Evolutionary conservation across 345 rosid species (phyloP), one percentile per base, ranked within the genome.

Genomic region (Gossypium herbaceum): DNA sequence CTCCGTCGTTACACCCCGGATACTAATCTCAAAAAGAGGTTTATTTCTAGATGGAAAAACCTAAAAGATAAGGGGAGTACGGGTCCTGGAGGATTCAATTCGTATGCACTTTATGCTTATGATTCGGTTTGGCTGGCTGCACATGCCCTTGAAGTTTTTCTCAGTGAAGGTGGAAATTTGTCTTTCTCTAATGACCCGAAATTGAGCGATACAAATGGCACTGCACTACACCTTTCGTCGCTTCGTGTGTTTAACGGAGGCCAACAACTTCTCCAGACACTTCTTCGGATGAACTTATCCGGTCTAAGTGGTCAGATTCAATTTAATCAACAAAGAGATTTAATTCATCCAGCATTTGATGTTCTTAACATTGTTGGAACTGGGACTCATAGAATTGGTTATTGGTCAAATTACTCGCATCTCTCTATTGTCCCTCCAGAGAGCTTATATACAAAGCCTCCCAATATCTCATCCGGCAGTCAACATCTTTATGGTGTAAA

Each of bases 81-180:
- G 48, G 78, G 83, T 10, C 78, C 67, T 62, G 60, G 76, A 52
- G 83, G 85, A 29, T 88, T 88, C 60, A 94, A 92, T 80, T 86
- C 96, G 29, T 94, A 91, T 66, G 95, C 97, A 0, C 79, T 91
- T 47, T 92, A 85, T 73, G 98, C 98, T 71, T 94, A 94, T 78
- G 98, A 94, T 86, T 86, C 97, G 12, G 92, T 94, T 73, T 91
- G 97, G 97, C 85, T 94, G 79, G 94, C 85, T 78, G 98, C 98
- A 44, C 88, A 77, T 25, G 97, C 97, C 71, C 93, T 94, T 5
- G 89, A 91, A 51, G 67, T 61, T 61, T 94, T 86, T 76, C 75
- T 92, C 80, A 79, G 72, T 7, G 77, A 82, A 74, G 92, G 91
- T n/a, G 89, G 94, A 71, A 80, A 79, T 61, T 52, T 91, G 72